Evolutionary conservation across 441 rosid species (phyloP).

Genomic region (Cnidoscolus chayamansa): DNA sequence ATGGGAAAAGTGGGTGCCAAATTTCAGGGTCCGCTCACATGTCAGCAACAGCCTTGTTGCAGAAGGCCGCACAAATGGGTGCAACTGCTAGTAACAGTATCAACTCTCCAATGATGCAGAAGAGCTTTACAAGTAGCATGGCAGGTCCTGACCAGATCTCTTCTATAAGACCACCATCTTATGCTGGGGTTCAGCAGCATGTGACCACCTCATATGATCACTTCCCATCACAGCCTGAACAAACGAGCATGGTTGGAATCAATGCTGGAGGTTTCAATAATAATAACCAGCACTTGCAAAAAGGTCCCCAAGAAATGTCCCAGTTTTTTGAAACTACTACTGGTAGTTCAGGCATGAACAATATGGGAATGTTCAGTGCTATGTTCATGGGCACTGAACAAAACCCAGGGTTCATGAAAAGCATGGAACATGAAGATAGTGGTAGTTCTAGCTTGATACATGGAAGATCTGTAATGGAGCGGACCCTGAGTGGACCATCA

Average conservation of each 20-base stretch:
- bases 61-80: conserved; percentile 63
- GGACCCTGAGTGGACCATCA: conserved; percentile 23
- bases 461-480: conserved; percentile 28
- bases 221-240: conserved; percentile 28
- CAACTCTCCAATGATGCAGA: conserved; percentile 69
- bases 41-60: conserved; percentile 59
- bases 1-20: conserved; percentile 33
- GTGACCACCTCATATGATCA: conserved; percentile 27
- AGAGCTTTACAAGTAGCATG: conserved; percentile 47
- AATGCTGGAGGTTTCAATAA: conserved; percentile 30
- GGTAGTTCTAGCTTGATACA: conserved; percentile 27
- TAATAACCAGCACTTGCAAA: conserved; percentile 26
- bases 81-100: conserved; percentile 56
- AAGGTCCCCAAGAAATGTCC: conserved; percentile 37
- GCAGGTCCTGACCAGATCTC: conserved; percentile 40
- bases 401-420: conserved; percentile 31
- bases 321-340: conserved; percentile 33
- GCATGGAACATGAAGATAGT: conserved; percentile 33
- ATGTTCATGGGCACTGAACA: conserved; percentile 38
- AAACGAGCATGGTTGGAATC: conserved; percentile 33
- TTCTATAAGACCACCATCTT: conserved; percentile 30
- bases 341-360: conserved; percentile 30
- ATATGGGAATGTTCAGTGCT: conserved; percentile 46
- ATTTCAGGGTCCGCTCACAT: conserved; percentile 37
- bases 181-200: conserved; percentile 30